Evolutionary conservation across 2,329 filamentous ascomycete genomes (phyloP).

Genomic region (Pestalotiopsis sp.): DNA sequence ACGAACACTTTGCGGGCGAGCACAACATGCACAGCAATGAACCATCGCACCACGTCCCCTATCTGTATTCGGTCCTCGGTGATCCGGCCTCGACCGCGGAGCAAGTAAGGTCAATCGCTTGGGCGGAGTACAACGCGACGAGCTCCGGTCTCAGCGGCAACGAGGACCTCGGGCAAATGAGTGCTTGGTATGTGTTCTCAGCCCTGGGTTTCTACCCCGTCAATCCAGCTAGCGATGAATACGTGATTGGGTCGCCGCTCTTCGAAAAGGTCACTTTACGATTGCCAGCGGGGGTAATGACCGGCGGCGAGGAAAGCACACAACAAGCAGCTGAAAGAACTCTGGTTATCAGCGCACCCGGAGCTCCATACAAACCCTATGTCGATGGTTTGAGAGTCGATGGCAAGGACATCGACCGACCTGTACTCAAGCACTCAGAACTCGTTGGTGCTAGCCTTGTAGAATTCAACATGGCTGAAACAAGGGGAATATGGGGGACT

Average conservation of each 20-base stretch:
- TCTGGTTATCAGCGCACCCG: slow-evolving; percentile 40
- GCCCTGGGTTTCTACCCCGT: slow-evolving; percentile 48
- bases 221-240: slow-evolving; percentile 44
- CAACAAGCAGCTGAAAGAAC: slow-evolving; percentile 19
- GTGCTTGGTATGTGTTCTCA: slow-evolving; percentile 48
- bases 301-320: slow-evolving; percentile 20
- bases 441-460: slow-evolving; percentile 39
- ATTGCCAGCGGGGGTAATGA: slow-evolving; percentile 31
- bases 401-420: slow-evolving; percentile 31
- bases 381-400: slow-evolving; percentile 41
- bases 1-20: slow-evolving; percentile 43
- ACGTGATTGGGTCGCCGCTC: slow-evolving; percentile 44
- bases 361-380: slow-evolving; percentile 39
- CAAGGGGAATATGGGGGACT: slow-evolving; percentile 28
- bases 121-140: slow-evolving; percentile 44
- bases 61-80: slow-evolving; percentile 44
- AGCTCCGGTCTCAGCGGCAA: slow-evolving; percentile 45
- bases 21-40: slow-evolving; percentile 49
- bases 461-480: slow-evolving; percentile 44
- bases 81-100: slow-evolving; percentile 38
- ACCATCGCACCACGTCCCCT: slow-evolving; percentile 47
- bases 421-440: slow-evolving; percentile 39
- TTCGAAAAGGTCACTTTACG: slow-evolving; percentile 43
- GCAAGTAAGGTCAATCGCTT: slow-evolving; percentile 36
- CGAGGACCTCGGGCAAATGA: slow-evolving; percentile 51